Percentiles rank a stretch among this genome's conserved stretches.
Evolutionary conservation across 2,329 filamentous ascomycete genomes (phyloP).

Genomic region (Colletotrichum euphorbiae): DNA sequence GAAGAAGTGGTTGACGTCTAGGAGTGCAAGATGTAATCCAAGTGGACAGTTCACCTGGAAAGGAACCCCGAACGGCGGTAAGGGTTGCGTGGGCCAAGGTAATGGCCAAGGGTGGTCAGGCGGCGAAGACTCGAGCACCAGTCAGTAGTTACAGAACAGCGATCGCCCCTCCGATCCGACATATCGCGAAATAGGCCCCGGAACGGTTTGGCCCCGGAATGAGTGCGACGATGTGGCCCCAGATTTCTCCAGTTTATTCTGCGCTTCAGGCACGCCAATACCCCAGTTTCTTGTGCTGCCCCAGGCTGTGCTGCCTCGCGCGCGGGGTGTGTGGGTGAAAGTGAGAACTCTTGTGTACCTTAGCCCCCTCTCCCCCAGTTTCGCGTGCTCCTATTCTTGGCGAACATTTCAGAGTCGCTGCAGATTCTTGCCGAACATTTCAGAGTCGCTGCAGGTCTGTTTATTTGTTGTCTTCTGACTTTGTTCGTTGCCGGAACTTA

Average conservation of each 20-base stretch:
- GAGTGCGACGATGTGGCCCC: constrained; percentile 26
- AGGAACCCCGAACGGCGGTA: constrained; percentile 26
- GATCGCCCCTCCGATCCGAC: constrained; percentile 32
- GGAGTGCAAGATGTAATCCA: constrained; percentile 5
- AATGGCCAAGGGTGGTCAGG: constrained; percentile 25
- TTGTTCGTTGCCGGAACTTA: constrained; percentile 11
- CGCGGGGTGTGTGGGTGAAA: background rate
- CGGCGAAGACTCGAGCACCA: constrained; percentile 29
- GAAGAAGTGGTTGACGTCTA: background rate
- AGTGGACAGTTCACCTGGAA: background rate
- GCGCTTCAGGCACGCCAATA: constrained; percentile 20
- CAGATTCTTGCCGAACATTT: constrained; percentile 30
- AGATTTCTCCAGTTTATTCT: constrained; percentile 22
- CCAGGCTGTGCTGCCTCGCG: background rate
- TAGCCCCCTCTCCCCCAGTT: background rate
- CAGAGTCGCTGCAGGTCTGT: background rate
- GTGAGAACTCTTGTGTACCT: background rate
- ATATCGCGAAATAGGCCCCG: constrained; percentile 25
- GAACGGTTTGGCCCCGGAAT: constrained; percentile 27
- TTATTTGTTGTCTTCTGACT: background rate
- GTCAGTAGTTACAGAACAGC: constrained; percentile 31
- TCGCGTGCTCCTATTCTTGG: constrained; percentile 33
- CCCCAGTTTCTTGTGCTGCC: constrained; percentile 15
- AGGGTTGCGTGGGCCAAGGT: constrained; percentile 38
- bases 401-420: constrained; percentile 19